Evolutionary conservation across 257 asterid species (phyloP), one percentile per base, ranked within the genome.

Genomic region (Scutellaria galericulata): DNA sequence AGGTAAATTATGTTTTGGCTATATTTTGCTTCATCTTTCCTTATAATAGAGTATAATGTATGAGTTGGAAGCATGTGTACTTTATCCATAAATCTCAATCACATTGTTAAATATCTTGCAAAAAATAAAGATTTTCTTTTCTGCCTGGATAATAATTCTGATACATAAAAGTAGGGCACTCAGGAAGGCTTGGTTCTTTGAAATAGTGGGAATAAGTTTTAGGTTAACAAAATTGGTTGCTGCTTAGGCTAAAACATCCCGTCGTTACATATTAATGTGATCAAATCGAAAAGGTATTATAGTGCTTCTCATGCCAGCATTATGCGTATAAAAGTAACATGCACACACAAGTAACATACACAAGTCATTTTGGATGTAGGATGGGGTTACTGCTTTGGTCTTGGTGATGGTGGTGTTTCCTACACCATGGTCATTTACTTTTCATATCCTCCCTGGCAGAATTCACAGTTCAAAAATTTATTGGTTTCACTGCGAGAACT

Each of bases 1-100:
- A 95, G 96, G 99, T 88, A 82, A 64, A 13, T 69, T 50, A 14
- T 69, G 20, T 40, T 61, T 70, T 74, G 52, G 40, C 77, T 39
- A 45, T 70, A 44, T 61, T 65, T 62, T 50, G 41, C 65, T 55
- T 22, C 11, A 35, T 62, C 74, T 73, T 75, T 58, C 8, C 45
- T 66, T 42, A 40, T 64, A 51, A 70, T 52, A 22, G 18, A 50
- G 27, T n/a, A n/a, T 52, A 12, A 42, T 57, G 22, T 40, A 10
- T 48, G 41, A 72, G 71, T 40, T 27, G 68, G 58, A 61, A 37
- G 53, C 35, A 62, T 74, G 7, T 44, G 50, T 76, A 8, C 39
- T 24, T 51, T 67, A n/a, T 53, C 52, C 27, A 10, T 37, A 53
- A 24, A 45, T 59, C 70, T 59, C 46, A 69, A 61, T 18, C 42